Conservation (phyloP, 345 rosid species). For the Cardamine resedifolia region DNA sequence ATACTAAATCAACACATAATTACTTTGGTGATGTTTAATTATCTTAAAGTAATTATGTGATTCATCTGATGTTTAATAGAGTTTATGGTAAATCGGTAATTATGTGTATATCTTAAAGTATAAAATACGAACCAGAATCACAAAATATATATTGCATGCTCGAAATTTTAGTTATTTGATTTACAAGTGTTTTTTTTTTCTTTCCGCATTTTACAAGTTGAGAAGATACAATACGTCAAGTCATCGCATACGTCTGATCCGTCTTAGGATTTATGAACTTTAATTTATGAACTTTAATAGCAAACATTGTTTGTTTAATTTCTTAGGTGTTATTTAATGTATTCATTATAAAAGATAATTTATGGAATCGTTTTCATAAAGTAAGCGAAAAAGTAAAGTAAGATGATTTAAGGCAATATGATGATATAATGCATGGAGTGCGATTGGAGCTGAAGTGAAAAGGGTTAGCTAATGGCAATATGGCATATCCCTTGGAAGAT, state of each 20-base stretch:
- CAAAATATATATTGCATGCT: background rate
- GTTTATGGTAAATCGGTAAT: background rate
- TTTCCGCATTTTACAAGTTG: background rate
- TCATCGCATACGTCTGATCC: slow-evolving; percentile 29
- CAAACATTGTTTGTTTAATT: background rate
- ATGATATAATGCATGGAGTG: slow-evolving; percentile 6
- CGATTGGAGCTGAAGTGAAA: slow-evolving; percentile 35
- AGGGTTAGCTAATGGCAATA: slow-evolving; percentile 17
- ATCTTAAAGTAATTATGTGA: too few species aligned
- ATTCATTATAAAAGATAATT: background rate
- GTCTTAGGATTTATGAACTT: background rate
- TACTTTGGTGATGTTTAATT: too few species aligned
- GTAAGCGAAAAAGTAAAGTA: slow-evolving; percentile 24
- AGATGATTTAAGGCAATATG: slow-evolving; percentile 8
- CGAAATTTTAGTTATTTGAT: background rate
- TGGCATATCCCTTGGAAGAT: slow-evolving; percentile 35
- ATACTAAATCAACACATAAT: too few species aligned
- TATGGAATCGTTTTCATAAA: slow-evolving; percentile 14
- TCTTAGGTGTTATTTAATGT: background rate
- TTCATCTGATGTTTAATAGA: background rate
- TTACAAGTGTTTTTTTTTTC: background rate
- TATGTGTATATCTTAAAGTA: background rate
- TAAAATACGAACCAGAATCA: background rate
- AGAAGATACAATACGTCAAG: slow-evolving; percentile 7
- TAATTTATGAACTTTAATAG: background rate